Evolutionary conservation across 805 yeast genomes (phyloP), one percentile per base, ranked within the genome.

Genomic region (Candida hispaniensis): DNA sequence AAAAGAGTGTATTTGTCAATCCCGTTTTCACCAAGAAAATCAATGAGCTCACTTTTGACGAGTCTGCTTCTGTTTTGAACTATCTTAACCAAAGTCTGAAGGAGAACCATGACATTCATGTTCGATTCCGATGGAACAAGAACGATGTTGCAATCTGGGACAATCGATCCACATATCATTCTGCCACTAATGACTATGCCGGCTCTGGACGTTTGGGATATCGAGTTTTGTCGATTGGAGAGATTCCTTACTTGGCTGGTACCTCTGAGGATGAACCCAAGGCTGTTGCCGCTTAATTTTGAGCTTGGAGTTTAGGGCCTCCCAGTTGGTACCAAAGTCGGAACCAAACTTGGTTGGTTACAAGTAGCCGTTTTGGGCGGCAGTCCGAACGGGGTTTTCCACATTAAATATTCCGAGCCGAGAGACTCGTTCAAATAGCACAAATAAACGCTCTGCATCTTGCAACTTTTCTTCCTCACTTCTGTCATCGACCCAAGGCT

Each of bases 131-230:
- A 38, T 79, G 83, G 79, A 76, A 72, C 50, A 74, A 75, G 35
- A 67, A 69, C 32, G 69, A 83, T 1, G 77, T 79, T 34, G 81
- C 75, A 12, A 55, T 77, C 16, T 79, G 88, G 88, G 91, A 79
- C 50, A 79, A 79, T 63, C 71, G 91, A 52, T 68, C 73, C 7
- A 57, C 69, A 15, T 46, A 42, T 30, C 91, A 79, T 54, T 64
- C 81, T 8, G 82, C 85, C 10, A 66, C 75, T 13, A 64, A 69
- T 34, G 88, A 79, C n/a, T 23, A 8, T n/a, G 14, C 36, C 8
- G 23, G 28, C n/a, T 5, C 16, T 4, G 21, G 18, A n/a, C 28
- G 36, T 18, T 6, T 12, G 1, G 36, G 36, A 3, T 28, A 32
- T 11, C 28, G 36, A 18, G 36, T 32, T n/a, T 14, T 32, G 22